phyloP scores from a whole-genome alignment of 257 asterid genomes.

The Catharanthus roseus region DNA sequence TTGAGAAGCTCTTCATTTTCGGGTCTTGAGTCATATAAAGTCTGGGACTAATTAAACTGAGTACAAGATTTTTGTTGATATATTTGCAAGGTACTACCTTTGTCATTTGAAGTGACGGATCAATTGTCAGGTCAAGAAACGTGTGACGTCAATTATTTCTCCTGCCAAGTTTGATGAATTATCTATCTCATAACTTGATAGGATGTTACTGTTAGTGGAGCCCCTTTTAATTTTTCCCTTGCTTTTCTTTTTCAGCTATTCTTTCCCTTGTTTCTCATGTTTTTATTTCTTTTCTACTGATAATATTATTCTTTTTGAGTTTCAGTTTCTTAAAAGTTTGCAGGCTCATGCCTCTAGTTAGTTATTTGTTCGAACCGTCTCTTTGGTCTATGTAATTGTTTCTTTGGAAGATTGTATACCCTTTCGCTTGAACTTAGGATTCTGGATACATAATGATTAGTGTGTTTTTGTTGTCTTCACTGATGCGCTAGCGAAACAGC shows the following conservation, averaged over 20 bases:
- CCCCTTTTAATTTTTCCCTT: background rate
- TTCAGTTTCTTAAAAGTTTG: background rate
- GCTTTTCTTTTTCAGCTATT: background rate
- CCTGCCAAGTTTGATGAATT: background rate
- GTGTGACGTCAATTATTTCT: background rate
- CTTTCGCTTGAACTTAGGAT: background rate
- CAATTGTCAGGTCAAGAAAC: background rate
- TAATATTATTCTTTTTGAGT: background rate
- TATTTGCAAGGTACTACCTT: too few species aligned
- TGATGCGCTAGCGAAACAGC: slow-evolving; percentile 36
- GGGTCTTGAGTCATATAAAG: too few species aligned
- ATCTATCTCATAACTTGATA: background rate
- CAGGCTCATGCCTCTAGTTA: background rate
- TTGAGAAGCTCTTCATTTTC: too few species aligned
- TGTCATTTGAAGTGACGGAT: too few species aligned
- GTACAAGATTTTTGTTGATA: too few species aligned
- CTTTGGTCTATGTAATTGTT: background rate
- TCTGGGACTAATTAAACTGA: too few species aligned
- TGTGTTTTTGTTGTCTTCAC: background rate
- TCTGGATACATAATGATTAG: background rate
- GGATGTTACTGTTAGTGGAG: background rate
- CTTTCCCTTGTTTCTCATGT: background rate
- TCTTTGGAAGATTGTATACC: background rate
- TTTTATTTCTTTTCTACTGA: background rate
- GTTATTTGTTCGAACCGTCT: background rate